Base-by-base conservation (phyloP, 805 yeast genomes). In the Cyberlindnera misumaiensis region DNA sequence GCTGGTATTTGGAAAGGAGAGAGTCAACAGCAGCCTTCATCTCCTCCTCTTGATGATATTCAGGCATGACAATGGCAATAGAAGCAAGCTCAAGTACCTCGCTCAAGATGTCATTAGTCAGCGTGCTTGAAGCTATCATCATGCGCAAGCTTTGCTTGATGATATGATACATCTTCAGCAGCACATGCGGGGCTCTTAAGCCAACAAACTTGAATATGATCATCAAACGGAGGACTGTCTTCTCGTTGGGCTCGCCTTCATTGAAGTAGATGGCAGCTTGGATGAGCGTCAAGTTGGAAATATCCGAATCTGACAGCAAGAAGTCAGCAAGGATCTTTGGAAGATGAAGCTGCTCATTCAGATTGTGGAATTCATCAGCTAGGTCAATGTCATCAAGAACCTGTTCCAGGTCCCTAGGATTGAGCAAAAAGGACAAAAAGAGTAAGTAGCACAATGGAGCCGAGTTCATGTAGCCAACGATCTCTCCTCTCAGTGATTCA, bases 241-340 rank as follows among this genome's bases (percentile, higher is more conserved):
- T 58, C 30, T 66, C 68, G 45, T 63, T 67, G 3, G 66, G 52
- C 1, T 55, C 43, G 3, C 56, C 53, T 16, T 56, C 46, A 22
- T 51, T 56, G 43, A 66, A 61, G 35, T 58, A 52, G 3, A 53
- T 35, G 3, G 65, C 54, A 17, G 58, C 60, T 41, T 65, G 67
- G 22, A 59, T 54, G 9, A 67, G 46, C 0, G 65, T 47, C 29
- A 65, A 39, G 31, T 55, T 56, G 0, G 70, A 56, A 14, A 46
- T 43, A 7, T 55, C 53, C 5, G 50, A 35, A 30, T 58, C 60
- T 4, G 58, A 52, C 5, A 55, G 35, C 22, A 66, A 28, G 59
- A 63, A 57, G 38, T 56, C 61, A 10, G 60, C 42, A 25, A 68
- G 40, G 3, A 40, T 24, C 20, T 53, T 51, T 9, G 80, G 78